Evolutionary conservation across 192 early-diverging fungal species (phyloP), one percentile per base, ranked within the genome.

Genomic region (Backusella luteola): DNA sequence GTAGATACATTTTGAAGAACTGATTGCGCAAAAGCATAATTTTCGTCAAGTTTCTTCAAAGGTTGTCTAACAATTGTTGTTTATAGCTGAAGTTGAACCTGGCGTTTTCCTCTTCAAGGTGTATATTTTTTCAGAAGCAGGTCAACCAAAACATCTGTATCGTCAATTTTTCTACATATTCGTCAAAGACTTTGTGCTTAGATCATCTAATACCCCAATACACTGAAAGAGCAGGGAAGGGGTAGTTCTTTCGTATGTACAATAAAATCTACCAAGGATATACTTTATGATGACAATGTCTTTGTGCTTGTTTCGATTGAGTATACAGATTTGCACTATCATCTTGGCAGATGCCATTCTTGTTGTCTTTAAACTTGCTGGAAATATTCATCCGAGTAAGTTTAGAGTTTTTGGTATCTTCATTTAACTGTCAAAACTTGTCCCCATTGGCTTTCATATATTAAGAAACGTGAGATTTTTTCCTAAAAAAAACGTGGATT

Each of bases 251-350:
- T 95, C 94, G 76, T 97, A 97, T 36, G 86, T 85, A 35, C 87
- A 87, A 41, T 96, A 96, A 79, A 98, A 99, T 78, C 94, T 96
- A 69, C 97, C 91, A 88, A 97, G 94, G 42, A 99, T 93, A 76
- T 97, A 94, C 90, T 96, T 95, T 71, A 96, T 92, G 11, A 96
- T 95, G 52, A 96, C 88, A 53, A 97, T 94, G 35, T 90, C 89
- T 81, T 95, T 93, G 84, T 99, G 96, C 38, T 39, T 39, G 38
- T 39, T 39, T 39, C 5, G 9, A 39, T 39, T 39, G 38, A 6
- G 7, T 9, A 39, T 39, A 39, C 9, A 39, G 9, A 8, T 39
- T 6, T 39, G 9, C 5, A 39, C 38, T 39, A 39, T 39, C 6
- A 8, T 39, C 38, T 8, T 39, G 36, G 4, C 1, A 26, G 36